These are phyloP conservation scores for Zizania palustris DNA, from an alignment of 202 grass and related monocot genomes.

Conservation along the genomic window DNA sequence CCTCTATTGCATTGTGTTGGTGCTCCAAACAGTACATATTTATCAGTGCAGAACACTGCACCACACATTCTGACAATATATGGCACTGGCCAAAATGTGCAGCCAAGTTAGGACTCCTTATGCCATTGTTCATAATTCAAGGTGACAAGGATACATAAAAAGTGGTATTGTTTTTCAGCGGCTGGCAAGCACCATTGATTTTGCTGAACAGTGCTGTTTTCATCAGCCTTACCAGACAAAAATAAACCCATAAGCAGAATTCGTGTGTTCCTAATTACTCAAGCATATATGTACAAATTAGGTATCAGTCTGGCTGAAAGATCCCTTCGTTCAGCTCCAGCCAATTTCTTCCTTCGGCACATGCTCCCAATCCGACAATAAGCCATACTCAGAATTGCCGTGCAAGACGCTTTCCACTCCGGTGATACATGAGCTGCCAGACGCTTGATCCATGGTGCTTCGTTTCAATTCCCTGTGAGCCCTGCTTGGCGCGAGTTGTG, in stretches of 20 bases:
- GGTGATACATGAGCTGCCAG: conserved; percentile 5
- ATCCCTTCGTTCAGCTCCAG: conserved; percentile 39
- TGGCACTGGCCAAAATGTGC: neutral
- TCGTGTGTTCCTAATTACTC: conserved; percentile 28
- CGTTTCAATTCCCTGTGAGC: conserved; percentile 3
- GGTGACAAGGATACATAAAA: conserved; percentile 18
- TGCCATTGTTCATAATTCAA: conserved; percentile 3
- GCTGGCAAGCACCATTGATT: neutral
- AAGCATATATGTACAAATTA: conserved; percentile 33
- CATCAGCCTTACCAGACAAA: conserved; percentile 36
- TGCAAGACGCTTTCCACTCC: conserved; percentile 17
- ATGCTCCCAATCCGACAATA: conserved; percentile 50
- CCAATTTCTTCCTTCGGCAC: conserved; percentile 47
- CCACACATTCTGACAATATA: neutral
- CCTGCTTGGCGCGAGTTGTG: neutral
- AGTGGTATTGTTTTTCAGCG: neutral
- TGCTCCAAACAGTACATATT: no score
- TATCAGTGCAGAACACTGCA: no score
- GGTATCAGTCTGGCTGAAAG: neutral
- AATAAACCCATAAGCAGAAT: conserved; percentile 18
- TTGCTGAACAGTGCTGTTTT: conserved; percentile 13
- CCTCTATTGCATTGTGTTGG: no score
- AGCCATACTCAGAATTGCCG: conserved; percentile 34
- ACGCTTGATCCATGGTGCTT: conserved; percentile 27
- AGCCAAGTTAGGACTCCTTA: conserved; percentile 3